Conservation (phyloP, 2,329 filamentous ascomycete species). For the Metarhizium rileyi region DNA sequence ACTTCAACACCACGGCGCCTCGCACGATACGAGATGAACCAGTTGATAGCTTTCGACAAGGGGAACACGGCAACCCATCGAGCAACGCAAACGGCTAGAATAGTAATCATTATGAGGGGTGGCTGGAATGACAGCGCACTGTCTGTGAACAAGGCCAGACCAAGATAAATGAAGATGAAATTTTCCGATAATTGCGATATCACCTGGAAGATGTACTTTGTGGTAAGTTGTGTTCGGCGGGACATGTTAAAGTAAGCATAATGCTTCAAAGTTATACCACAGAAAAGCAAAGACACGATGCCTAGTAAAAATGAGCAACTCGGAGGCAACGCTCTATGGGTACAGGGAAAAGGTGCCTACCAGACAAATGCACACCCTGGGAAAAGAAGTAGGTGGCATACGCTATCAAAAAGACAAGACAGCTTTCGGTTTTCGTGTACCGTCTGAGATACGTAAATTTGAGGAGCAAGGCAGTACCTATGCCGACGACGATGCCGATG, state of each 20-base stretch:
- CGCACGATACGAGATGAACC: slow-evolving; percentile 80
- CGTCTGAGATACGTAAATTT: slow-evolving; percentile 92
- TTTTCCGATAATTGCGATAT: slow-evolving; percentile 94
- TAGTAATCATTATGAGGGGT: slow-evolving; percentile 86
- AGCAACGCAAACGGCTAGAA: slow-evolving; percentile 83
- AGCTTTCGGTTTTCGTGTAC: slow-evolving; percentile 94
- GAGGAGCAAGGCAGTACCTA: slow-evolving; percentile 75
- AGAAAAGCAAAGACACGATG: slow-evolving; percentile 94
- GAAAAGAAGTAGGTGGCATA: slow-evolving; percentile 98
- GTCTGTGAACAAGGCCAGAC: slow-evolving; percentile 89
- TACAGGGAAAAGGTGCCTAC: slow-evolving; percentile 39
- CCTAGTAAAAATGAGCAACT: slow-evolving; percentile 37
- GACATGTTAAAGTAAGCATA: slow-evolving; percentile 99
- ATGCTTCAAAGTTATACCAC: slow-evolving; percentile 95
- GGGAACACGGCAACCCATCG: slow-evolving; percentile 94
- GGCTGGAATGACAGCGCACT: slow-evolving; percentile 83
- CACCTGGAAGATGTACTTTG: slow-evolving; percentile 94
- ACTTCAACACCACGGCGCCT: slow-evolving; percentile 62
- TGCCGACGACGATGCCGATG: slow-evolving; percentile 80
- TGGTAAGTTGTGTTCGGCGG: slow-evolving; percentile 88
- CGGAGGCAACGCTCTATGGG: not conserved
- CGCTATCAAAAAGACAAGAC: slow-evolving; percentile 82
- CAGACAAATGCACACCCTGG: slow-evolving; percentile 90
- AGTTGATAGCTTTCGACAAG: slow-evolving; percentile 81
- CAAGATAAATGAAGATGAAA: slow-evolving; percentile 99